Conservation (phyloP, 345 rosid genomes). For the Ceriops decandra region DNA sequence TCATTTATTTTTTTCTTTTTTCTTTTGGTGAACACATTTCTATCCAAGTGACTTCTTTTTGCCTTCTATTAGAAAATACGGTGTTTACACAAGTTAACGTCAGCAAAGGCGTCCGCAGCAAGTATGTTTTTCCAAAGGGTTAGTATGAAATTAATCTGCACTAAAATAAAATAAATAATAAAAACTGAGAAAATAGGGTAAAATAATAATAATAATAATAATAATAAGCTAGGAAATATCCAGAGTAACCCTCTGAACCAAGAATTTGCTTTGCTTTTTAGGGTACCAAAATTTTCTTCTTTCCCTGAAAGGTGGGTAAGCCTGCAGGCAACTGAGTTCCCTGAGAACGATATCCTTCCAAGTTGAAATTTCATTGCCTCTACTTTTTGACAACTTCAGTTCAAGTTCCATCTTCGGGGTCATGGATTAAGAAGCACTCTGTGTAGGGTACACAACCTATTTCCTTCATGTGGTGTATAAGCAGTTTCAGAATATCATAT, state of each 20-base stretch:
- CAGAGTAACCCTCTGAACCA: background rate
- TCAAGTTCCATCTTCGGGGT: constrained; percentile 41
- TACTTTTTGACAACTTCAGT: constrained; percentile 7
- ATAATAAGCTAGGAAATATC: too few species aligned
- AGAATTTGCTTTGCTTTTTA: background rate
- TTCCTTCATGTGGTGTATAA: constrained; percentile 52
- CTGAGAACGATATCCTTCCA: background rate
- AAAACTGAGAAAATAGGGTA: too few species aligned
- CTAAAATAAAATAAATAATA: too few species aligned
- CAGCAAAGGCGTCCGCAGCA: too few species aligned
- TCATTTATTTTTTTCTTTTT: too few species aligned
- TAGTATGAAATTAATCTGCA: too few species aligned
- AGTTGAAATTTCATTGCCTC: background rate
- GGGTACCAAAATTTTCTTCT: background rate
- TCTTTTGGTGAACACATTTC: too few species aligned
- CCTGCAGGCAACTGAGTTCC: background rate
- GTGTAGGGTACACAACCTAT: constrained; percentile 46
- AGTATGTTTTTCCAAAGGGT: too few species aligned
- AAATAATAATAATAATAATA: too few species aligned
- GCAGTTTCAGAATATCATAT: constrained; percentile 43
- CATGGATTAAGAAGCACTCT: constrained; percentile 41
- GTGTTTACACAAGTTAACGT: too few species aligned
- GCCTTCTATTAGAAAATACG: too few species aligned
- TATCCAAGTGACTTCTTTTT: too few species aligned
- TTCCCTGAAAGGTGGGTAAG: background rate